Evolutionary conservation across 2,329 filamentous ascomycete genomes (phyloP), one percentile per base, ranked within the genome.

Genomic region (Cordyceps cateniannulata): DNA sequence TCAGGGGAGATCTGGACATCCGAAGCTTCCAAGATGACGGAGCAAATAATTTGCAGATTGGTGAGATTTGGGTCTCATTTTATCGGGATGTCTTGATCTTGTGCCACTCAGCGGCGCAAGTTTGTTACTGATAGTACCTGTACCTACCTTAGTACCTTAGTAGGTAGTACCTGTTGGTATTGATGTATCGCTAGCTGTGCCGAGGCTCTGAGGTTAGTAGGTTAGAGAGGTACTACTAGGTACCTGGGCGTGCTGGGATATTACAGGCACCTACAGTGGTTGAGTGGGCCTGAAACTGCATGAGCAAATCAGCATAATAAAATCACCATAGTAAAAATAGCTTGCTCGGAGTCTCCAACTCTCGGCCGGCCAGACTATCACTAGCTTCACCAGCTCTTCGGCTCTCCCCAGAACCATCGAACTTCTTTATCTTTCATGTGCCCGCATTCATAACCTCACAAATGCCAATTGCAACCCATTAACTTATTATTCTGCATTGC

Each of bases 131-230:
- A n/a, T n/a, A n/a, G n/a, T n/a, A n/a, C n/a, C n/a, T n/a, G n/a
- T n/a, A n/a, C n/a, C n/a, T n/a, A n/a, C n/a, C n/a, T n/a, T n/a
- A n/a, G n/a, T 8, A 45, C 42, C 2, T 35, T 35, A 2, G 32
- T 35, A 35, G 27, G 27, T 29, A 35, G 10, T 35, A 10, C 5
- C n/a, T 6, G 5, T 22, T 3, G 9, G n/a, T n/a, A 18, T n/a
- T 9, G n/a, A 14, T 16, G 22, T 10, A 6, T 18, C 25, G 3
- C 9, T 9, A 35, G 35, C 51, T 24, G 69, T 38, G 72, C 70
- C 35, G 68, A 65, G 59, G 59, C 52, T 61, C 53, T 61, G 18
- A 29, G 27, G 4, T 29, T 29, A 29, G 27, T 29, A n/a, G n/a
- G n/a, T n/a, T n/a, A n/a, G n/a, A n/a, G n/a, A n/a, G n/a, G n/a